phyloP scores from a whole-genome alignment of 129 eudicot genomes.

The Rutidosis leptorrhynchoides region DNA sequence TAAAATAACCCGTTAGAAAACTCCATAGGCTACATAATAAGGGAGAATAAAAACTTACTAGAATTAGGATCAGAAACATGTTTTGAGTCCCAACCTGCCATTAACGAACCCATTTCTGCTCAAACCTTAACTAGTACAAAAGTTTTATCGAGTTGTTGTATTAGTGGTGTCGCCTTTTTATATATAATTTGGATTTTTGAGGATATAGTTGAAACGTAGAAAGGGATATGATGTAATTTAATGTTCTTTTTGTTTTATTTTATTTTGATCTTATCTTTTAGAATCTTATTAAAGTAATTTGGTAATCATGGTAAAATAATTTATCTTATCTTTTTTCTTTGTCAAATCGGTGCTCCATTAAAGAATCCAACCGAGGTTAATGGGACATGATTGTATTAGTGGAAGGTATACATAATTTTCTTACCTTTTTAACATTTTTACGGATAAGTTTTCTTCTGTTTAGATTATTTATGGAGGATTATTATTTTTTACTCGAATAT shows the following conservation, averaged over 20 bases:
- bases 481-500: no score
- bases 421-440: no score
- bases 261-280: slow-evolving; percentile 26
- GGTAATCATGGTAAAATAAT: neutral
- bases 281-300: no score
- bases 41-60: slow-evolving; percentile 24
- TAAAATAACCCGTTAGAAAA: neutral
- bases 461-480: no score
- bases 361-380: no score
- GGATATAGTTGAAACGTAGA: slow-evolving; percentile 29
- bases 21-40: neutral
- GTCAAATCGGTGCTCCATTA: neutral
- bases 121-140: neutral
- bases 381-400: no score
- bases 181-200: neutral
- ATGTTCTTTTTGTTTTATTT: neutral
- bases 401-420: no score
- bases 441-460: no score
- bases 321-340: neutral
- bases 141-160: slow-evolving; percentile 4
- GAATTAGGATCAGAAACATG: slow-evolving; percentile 45
- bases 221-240: slow-evolving; percentile 6
- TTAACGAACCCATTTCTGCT: slow-evolving; percentile 66
- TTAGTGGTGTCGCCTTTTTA: neutral
- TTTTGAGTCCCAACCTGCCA: slow-evolving; percentile 85